Conservation (phyloP, 2,329 filamentous ascomycete genomes). For the Aspergillus hiratsukae region DNA sequence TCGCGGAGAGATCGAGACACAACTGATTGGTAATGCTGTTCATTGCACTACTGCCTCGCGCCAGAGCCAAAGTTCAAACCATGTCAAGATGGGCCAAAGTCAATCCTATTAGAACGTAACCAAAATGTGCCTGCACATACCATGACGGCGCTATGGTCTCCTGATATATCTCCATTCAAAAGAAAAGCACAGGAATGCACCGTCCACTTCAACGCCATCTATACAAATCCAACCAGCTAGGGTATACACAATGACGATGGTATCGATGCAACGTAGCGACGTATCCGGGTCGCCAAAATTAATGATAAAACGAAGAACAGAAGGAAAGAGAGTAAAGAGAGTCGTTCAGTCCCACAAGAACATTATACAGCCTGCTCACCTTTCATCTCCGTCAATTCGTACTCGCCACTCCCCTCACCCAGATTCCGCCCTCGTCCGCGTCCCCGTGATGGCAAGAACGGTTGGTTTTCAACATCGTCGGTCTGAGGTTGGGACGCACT, state of each 20-base stretch:
- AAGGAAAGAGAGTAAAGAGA: not conserved
- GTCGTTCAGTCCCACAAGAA: not conserved
- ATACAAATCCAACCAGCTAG: conserved; percentile 27
- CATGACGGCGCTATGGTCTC: not conserved
- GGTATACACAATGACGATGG: conserved; percentile 23
- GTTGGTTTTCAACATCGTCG: conserved; percentile 16
- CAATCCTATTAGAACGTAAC: not conserved
- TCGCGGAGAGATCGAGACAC: not conserved
- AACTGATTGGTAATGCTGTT: not conserved
- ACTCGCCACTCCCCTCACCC: conserved; percentile 21
- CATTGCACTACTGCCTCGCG: not conserved
- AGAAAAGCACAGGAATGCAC: conserved; percentile 3
- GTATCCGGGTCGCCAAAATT: not conserved
- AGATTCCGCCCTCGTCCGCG: conserved; percentile 27
- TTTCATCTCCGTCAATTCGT: conserved; percentile 34
- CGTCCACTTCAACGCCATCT: conserved; percentile 26
- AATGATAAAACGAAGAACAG: conserved; percentile 4
- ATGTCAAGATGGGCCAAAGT: not conserved
- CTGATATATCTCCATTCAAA: not conserved
- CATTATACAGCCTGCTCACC: conserved; percentile 28
- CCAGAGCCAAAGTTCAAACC: not conserved
- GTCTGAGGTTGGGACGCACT: conserved; percentile 5
- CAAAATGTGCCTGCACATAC: conserved; percentile 4
- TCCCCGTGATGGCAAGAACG: conserved; percentile 26
- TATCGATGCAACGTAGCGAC: not conserved